Evolutionary conservation across 345 rosid genomes (phyloP).

Genomic region (Populus simonii): DNA sequence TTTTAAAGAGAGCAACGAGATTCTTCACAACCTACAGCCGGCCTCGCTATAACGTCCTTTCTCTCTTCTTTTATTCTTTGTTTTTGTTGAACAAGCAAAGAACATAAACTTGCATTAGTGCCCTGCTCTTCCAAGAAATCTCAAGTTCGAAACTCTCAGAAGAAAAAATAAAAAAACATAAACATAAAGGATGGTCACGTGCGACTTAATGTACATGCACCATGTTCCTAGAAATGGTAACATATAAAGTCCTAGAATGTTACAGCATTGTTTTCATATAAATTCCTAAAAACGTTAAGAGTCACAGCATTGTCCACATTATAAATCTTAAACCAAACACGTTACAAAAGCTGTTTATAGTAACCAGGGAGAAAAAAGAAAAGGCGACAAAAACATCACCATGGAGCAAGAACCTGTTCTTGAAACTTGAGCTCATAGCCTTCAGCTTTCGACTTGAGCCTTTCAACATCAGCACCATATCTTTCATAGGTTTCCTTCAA

Average conservation of each 20-base stretch:
- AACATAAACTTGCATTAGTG: too few relatives aligned
- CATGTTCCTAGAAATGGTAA: neutral
- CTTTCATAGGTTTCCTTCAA: constrained; percentile 42
- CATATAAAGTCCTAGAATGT: neutral
- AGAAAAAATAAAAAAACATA: too few relatives aligned
- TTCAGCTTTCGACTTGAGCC: constrained; percentile 44
- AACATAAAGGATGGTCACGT: neutral
- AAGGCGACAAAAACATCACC: constrained; percentile 34
- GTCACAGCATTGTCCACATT: neutral
- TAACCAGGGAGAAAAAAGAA: neutral
- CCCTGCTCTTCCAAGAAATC: neutral
- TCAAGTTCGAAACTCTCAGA: neutral
- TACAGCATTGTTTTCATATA: neutral
- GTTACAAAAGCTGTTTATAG: neutral
- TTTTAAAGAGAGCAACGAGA: neutral
- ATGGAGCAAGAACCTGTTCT: constrained; percentile 49
- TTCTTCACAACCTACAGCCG: too few relatives aligned
- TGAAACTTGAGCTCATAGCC: constrained; percentile 46
- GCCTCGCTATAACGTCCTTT: too few relatives aligned
- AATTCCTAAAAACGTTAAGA: neutral
- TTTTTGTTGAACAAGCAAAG: too few relatives aligned
- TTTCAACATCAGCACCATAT: constrained; percentile 34
- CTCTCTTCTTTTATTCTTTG: too few relatives aligned
- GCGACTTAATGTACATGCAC: neutral
- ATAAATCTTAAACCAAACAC: neutral